These are phyloP conservation scores for Simplicillium aogashimaense DNA, from an alignment of 2,329 filamentous ascomycete species.

Conservation along the genomic window DNA sequence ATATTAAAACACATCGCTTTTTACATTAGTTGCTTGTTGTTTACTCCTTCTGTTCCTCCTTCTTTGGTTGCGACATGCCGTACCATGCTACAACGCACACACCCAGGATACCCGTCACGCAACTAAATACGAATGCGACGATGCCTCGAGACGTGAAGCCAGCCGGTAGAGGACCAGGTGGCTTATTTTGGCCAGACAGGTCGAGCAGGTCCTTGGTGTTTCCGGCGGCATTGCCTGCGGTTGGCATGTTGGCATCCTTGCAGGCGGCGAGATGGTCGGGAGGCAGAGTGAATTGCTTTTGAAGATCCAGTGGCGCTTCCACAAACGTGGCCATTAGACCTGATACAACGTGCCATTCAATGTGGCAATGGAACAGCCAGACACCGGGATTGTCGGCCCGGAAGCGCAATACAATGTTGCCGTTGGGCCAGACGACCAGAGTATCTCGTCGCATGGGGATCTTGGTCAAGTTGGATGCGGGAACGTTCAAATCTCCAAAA, in stretches of 20 bases:
- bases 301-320: constrained; percentile 53
- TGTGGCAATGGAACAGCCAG: constrained; percentile 72
- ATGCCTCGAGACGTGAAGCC: constrained; percentile 66
- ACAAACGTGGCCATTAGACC: constrained; percentile 58
- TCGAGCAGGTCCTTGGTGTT: constrained; percentile 57
- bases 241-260: constrained; percentile 36
- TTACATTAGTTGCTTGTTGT: too few relatives aligned
- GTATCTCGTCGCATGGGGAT: constrained; percentile 61
- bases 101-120: constrained; percentile 57
- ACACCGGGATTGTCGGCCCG: constrained; percentile 57
- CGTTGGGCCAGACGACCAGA: constrained; percentile 51
- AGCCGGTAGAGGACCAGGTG: constrained; percentile 45
- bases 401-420: constrained; percentile 61
- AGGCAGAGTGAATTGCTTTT: constrained; percentile 51
- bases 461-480: constrained; percentile 35
- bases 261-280: constrained; percentile 49
- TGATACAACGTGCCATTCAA: constrained; percentile 65
- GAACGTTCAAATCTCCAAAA: constrained; percentile 36
- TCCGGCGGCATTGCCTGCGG: constrained; percentile 62
- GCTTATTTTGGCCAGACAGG: constrained; percentile 48
- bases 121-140: constrained; percentile 65
- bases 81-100: constrained; percentile 59
- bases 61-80: constrained; percentile 30
- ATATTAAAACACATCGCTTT: too few relatives aligned
- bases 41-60: neutral